phyloP scores from a whole-genome alignment of 2,329 filamentous ascomycete genomes.

The Grosmannia serpens region DNA sequence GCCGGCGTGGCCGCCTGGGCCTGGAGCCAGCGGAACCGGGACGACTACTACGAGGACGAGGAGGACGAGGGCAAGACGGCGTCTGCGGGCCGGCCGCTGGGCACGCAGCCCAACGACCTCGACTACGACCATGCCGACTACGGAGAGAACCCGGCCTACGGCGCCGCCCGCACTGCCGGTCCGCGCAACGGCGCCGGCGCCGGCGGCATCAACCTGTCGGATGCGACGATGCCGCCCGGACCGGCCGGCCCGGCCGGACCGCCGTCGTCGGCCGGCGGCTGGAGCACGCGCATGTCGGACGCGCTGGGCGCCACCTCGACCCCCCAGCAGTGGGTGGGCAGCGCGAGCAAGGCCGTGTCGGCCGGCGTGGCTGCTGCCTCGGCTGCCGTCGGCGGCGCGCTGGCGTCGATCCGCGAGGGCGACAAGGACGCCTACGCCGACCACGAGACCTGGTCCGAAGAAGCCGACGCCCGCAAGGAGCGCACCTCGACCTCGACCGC shows the following conservation, averaged over 20 bases:
- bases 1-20: slow-evolving; percentile 82
- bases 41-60: slow-evolving; percentile 53
- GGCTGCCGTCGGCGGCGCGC: slow-evolving; percentile 67
- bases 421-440: slow-evolving; percentile 71
- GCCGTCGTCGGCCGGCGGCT: slow-evolving; percentile 44
- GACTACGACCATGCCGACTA: slow-evolving; percentile 38
- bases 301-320: slow-evolving; percentile 73
- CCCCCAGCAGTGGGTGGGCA: slow-evolving; percentile 79
- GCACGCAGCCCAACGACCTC: slow-evolving; percentile 13
- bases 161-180: slow-evolving; percentile 21
- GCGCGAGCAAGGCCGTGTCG: slow-evolving; percentile 67
- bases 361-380: slow-evolving; percentile 76
- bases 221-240: slow-evolving; percentile 34
- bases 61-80: slow-evolving; percentile 18
- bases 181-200: slow-evolving; percentile 19
- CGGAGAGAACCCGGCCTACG: slow-evolving; percentile 40
- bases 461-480: slow-evolving; percentile 57
- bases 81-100: slow-evolving; percentile 4
- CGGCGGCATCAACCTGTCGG: slow-evolving; percentile 6
- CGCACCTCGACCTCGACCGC: background rate
- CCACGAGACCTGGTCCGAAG: slow-evolving; percentile 85
- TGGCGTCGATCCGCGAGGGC: slow-evolving; percentile 76
- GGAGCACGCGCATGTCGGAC: slow-evolving; percentile 69
- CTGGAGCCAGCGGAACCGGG: slow-evolving; percentile 76
- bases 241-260: slow-evolving; percentile 53